phyloP scores from a whole-genome alignment of 371 early-diverging fungal species.

The Syncephalastrum sp. region DNA sequence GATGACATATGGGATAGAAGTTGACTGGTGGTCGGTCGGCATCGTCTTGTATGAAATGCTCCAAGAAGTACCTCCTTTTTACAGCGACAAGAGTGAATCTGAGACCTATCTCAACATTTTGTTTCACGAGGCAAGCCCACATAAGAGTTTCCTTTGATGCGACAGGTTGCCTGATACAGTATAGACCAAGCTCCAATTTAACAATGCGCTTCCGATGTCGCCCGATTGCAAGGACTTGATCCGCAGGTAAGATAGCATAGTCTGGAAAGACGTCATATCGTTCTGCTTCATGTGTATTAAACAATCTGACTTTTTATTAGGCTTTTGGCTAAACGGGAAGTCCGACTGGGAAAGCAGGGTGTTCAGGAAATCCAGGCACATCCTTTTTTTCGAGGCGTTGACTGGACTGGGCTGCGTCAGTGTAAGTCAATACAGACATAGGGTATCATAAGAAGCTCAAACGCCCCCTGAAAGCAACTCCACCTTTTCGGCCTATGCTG shows the following conservation, averaged over 20 bases:
- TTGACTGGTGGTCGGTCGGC: constrained; percentile 99
- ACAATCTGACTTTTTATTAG: constrained; percentile 28
- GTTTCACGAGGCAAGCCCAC: constrained; percentile 57
- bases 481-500: constrained; percentile 85
- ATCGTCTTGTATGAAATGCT: constrained; percentile 96
- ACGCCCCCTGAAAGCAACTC: constrained; percentile 36
- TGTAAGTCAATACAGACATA: constrained; percentile 20
- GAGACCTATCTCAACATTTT: constrained; percentile 89
- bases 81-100: constrained; percentile 74
- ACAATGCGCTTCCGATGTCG: constrained; percentile 62
- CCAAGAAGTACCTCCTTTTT: constrained; percentile 92
- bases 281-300: constrained; percentile 3
- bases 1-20: constrained; percentile 87
- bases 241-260: constrained; percentile 45
- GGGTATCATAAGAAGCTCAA: neutral
- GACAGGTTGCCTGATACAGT: constrained; percentile 20
- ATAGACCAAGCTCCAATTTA: constrained; percentile 60
- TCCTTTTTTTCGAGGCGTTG: constrained; percentile 81
- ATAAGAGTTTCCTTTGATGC: neutral
- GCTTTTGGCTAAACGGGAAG: constrained; percentile 71
- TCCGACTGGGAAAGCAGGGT: constrained; percentile 72
- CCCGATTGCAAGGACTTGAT: constrained; percentile 81
- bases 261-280: neutral
- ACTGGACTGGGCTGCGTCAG: constrained; percentile 65
- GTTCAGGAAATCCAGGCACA: constrained; percentile 78